Evolutionary conservation across 2,329 filamentous ascomycete genomes (phyloP), one percentile per base, ranked within the genome.

Genomic region (Aspergillus nomiae): DNA sequence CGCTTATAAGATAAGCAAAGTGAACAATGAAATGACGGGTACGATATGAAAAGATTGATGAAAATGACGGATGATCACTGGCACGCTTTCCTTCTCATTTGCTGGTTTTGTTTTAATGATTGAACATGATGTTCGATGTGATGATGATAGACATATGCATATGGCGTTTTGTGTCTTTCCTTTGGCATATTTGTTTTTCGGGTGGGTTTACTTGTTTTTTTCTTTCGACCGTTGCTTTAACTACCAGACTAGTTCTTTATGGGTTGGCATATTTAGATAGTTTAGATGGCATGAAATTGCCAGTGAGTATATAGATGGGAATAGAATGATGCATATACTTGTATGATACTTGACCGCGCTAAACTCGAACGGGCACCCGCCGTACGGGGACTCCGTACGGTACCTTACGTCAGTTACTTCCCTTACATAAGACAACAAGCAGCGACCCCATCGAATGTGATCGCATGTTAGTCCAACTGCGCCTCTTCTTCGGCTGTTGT

Each of bases 111-210:
- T 46, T 14, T 34, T 45, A 26, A 30, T 48, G 14, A 38, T 58
- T 38, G 30, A 46, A 38, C 10, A 36, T 54, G 30, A 36, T 8
- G 16, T 54, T 54, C 28, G 14, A 54, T 32, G 51, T 21, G 26
- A 45, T 46, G 26, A 43, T 50, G 46, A 48, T 46, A 34, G 12
- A 24, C n/a, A 58, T 36, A 51, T 63, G 57, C 36, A 59, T 56
- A 28, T 48, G 61, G 61, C 61, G 61, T 63, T 63, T 51, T 50
- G 38, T 51, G 24, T 30, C 26, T 30, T 51, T 51, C 14, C 26
- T 50, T 50, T 32, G 38, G 30, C 14, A 28, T 46, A 14, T 24
- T 26, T 30, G 1, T n/a, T 46, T 59, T 14, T 36, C 24, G 19
- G 32, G 6, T 9, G 24, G 51, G 4, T 38, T 36, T 38, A 14